Evolutionary conservation across 345 rosid species (phyloP).

Genomic region (Citrus unshiu): DNA sequence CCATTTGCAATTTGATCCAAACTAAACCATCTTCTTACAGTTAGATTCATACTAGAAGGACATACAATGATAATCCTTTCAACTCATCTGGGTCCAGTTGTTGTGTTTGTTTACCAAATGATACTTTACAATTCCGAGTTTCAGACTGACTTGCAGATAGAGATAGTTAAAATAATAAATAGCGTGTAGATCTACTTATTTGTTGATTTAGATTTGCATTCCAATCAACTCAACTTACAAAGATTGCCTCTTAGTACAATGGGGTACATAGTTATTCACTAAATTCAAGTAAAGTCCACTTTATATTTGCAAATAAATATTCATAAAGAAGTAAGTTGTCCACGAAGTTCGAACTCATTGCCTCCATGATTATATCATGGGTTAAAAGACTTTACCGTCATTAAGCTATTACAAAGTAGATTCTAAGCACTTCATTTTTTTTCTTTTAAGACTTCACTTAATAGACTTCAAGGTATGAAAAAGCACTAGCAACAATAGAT

Average conservation of each 20-base stretch:
- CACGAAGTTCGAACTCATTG: too few relatives aligned
- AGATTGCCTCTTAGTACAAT: too few relatives aligned
- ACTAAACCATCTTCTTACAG: background rate
- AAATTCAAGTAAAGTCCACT: too few relatives aligned
- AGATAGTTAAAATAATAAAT: too few relatives aligned
- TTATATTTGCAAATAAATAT: too few relatives aligned
- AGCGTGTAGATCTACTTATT: too few relatives aligned
- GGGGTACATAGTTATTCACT: too few relatives aligned
- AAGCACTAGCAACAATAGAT: background rate
- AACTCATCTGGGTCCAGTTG: background rate
- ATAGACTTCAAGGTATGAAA: background rate
- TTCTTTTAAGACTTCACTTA: background rate
- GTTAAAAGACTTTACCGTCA: too few relatives aligned
- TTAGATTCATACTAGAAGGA: background rate
- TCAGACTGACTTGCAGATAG: background rate
- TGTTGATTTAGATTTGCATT: too few relatives aligned
- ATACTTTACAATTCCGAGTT: background rate
- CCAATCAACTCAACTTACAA: too few relatives aligned
- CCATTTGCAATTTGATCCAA: background rate
- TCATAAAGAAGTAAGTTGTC: too few relatives aligned
- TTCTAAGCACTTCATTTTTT: background rate
- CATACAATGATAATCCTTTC: background rate
- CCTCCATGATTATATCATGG: too few relatives aligned
- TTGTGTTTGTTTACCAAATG: slow-evolving; percentile 1
- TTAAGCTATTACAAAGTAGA: background rate